Evolutionary conservation across 2,329 filamentous ascomycete species (phyloP).

Genomic region (Penicillium sclerotigenum): DNA sequence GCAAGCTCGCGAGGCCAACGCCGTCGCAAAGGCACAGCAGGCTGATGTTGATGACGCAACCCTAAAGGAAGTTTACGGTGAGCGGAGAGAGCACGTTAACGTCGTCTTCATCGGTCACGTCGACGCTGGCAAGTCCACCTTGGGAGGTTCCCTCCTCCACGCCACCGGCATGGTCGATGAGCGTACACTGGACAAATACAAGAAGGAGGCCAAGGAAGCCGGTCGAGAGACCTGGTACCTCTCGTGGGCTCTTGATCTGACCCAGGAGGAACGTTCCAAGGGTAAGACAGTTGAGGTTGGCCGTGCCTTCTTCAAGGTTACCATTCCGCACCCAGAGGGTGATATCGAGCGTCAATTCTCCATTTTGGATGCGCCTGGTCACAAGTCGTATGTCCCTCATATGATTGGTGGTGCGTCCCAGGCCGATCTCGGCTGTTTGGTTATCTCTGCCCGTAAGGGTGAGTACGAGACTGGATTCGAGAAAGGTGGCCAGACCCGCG

Average conservation of each 20-base stretch:
- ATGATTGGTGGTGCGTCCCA: slow-evolving; percentile 97
- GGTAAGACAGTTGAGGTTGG: slow-evolving; percentile 98
- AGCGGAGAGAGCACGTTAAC: slow-evolving; percentile 75
- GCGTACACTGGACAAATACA: slow-evolving; percentile 97
- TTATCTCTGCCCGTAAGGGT: slow-evolving; percentile 94
- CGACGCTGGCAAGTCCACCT: slow-evolving; percentile 94
- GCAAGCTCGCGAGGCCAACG: slow-evolving; percentile 69
- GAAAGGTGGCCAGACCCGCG: slow-evolving; percentile 90
- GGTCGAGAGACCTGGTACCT: slow-evolving; percentile 98
- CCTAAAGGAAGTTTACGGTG: slow-evolving; percentile 89
- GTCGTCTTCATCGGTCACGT: slow-evolving; percentile 98
- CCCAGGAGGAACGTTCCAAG: slow-evolving; percentile 92
- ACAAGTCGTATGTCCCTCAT: slow-evolving; percentile 96
- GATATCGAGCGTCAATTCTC: slow-evolving; percentile 87
- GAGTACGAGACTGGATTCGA: slow-evolving; percentile 99
- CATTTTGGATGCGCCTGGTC: slow-evolving; percentile 92
- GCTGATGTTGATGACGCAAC: slow-evolving; percentile 79
- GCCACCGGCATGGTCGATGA: slow-evolving; percentile 99
- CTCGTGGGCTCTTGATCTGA: slow-evolving; percentile 96
- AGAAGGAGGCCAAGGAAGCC: slow-evolving; percentile 90
- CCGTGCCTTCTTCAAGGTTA: slow-evolving; percentile 89
- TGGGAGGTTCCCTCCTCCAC: slow-evolving; percentile 90
- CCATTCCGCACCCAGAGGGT: slow-evolving; percentile 35
- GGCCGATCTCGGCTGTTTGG: slow-evolving; percentile 89
- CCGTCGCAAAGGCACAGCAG: slow-evolving; percentile 77